phyloP scores from a whole-genome alignment of 768 basidiomycete species.

The Pulveroboletus frians region DNA sequence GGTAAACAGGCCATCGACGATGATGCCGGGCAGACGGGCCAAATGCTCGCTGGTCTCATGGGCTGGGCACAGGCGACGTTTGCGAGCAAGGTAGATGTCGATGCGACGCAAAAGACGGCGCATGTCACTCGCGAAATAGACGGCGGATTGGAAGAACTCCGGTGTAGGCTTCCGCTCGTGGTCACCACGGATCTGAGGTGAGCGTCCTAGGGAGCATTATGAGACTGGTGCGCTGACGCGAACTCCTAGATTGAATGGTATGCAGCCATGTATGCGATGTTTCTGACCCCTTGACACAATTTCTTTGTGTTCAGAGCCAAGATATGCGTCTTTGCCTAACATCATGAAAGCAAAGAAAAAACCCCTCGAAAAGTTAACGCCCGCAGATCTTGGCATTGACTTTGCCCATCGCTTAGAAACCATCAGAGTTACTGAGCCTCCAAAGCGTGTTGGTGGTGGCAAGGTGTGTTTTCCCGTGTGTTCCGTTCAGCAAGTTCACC shows the following conservation, averaged over 20 bases:
- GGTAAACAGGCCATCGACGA: conserved; percentile 99
- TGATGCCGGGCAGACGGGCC: conserved; percentile 91
- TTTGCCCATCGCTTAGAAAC: conserved; percentile 79
- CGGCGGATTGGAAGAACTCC: conserved; percentile 83
- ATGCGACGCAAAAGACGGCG: conserved; percentile 56
- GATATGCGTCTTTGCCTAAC: conserved; percentile 94
- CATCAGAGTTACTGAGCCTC: conserved; percentile 84
- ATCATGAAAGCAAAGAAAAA: conserved; percentile 99
- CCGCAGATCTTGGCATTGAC: conserved; percentile 80
- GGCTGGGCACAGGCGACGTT: conserved; percentile 94
- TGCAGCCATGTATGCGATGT: conserved; percentile 4
- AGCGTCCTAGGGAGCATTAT: conserved; percentile 24
- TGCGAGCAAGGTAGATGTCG: conserved; percentile 80
- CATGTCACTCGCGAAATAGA: conserved; percentile 87
- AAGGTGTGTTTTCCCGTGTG: conserved; percentile 48
- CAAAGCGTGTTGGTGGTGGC: conserved; percentile 82
- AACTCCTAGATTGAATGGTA: conserved; percentile 64
- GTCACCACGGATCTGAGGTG: conserved; percentile 92
- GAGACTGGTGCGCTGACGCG: neutral
- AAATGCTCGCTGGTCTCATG: conserved; percentile 92
- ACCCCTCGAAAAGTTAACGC: conserved; percentile 75
- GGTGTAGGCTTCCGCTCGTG: conserved; percentile 73
- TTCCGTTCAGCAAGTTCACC: neutral
- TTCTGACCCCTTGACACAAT: neutral
- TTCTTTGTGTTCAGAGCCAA: conserved; percentile 58